Conservation (phyloP, 1,284 basidiomycete genomes). For the Blastosporella zonata region DNA sequence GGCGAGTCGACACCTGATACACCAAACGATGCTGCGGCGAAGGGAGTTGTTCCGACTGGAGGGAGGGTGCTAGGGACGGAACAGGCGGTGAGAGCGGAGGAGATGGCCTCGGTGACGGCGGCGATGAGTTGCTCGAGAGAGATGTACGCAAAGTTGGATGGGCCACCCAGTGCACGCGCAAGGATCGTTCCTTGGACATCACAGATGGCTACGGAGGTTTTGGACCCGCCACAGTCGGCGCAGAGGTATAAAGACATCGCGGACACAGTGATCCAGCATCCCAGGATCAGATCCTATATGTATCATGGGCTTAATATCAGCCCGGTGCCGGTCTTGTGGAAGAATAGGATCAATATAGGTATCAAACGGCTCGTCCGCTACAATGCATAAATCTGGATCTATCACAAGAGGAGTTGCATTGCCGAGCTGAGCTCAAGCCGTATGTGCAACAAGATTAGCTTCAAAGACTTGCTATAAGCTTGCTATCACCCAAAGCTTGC, state of each 20-base stretch:
- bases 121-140: conserved; percentile 31
- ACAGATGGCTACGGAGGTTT: conserved; percentile 70
- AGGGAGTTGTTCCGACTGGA: conserved; percentile 33
- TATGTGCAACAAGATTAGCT: too few species aligned
- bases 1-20: conserved; percentile 75
- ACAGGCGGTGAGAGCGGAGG: conserved; percentile 49
- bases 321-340: background rate
- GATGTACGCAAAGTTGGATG: conserved; percentile 40
- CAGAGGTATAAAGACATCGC: conserved; percentile 44
- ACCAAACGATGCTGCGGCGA: conserved; percentile 73
- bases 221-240: conserved; percentile 80
- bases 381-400: background rate
- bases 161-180: conserved; percentile 61
- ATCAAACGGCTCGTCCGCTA: background rate
- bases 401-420: background rate
- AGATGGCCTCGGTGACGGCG: conserved; percentile 48
- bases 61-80: conserved; percentile 34
- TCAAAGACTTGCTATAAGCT: too few species aligned
- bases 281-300: background rate
- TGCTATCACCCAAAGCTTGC: background rate
- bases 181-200: conserved; percentile 53
- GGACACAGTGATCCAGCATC: background rate
- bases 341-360: conserved; percentile 7
- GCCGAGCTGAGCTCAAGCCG: background rate
- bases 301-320: background rate